phyloP scores from a whole-genome alignment of 73 alveolate species.

The Paramecium sonneborni region DNA sequence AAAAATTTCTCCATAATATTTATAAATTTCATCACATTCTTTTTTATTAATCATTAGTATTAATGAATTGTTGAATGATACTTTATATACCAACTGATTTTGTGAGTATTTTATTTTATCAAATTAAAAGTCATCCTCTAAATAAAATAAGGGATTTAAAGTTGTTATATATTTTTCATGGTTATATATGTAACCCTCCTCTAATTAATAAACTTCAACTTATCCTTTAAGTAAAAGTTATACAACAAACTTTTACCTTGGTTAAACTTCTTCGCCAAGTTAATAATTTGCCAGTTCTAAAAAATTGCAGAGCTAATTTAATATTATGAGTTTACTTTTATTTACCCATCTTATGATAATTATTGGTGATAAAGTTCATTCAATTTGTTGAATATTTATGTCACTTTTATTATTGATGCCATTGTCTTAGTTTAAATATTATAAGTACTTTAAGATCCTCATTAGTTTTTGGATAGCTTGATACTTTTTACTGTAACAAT shows the following conservation, averaged over 20 bases:
- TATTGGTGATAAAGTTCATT: neutral
- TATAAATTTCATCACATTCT: constrained; percentile 1
- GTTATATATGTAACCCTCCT: neutral
- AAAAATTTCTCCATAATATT: neutral
- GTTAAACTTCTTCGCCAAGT: neutral
- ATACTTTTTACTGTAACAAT: neutral
- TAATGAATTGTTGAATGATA: neutral
- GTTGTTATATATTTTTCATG: neutral
- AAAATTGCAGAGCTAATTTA: neutral
- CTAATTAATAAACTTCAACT: neutral
- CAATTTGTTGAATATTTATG: neutral
- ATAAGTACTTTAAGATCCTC: neutral
- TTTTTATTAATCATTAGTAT: neutral
- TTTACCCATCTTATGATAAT: neutral
- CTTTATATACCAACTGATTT: neutral
- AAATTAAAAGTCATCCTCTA: neutral
- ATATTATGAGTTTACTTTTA: neutral
- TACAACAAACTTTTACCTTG: neutral
- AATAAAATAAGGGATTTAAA: neutral
- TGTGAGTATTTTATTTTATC: neutral
- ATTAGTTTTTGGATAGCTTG: constrained; percentile 18
- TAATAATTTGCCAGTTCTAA: neutral
- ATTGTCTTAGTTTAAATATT: neutral
- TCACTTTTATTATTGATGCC: neutral
- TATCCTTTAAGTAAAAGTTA: neutral